These are phyloP conservation scores for Cunninghamia lanceolata DNA, from an alignment of 75 land plant genomes.

Conservation along the genomic window DNA sequence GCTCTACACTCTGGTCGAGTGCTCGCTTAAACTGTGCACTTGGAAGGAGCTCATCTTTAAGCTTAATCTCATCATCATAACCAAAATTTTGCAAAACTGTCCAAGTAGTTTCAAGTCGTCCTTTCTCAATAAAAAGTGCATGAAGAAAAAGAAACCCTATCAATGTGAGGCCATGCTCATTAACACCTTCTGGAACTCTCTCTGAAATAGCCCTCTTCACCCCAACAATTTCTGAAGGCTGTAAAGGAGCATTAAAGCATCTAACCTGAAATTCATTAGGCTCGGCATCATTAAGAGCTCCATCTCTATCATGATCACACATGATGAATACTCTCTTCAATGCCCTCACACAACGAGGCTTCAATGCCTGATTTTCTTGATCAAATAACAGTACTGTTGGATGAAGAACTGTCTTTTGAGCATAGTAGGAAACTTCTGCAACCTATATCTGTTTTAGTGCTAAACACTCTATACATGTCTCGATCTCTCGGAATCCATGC, in stretches of 20 bases:
- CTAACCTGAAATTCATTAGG: slow-evolving; percentile 73
- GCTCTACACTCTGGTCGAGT: slow-evolving; percentile 97
- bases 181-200: slow-evolving; percentile 89
- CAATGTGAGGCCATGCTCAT: slow-evolving; percentile 87
- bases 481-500: no score
- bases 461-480: slow-evolving; percentile 95
- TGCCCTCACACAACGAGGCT: no score
- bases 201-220: slow-evolving; percentile 96
- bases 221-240: slow-evolving; percentile 84
- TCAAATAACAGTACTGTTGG: no score
- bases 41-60: slow-evolving; percentile 77
- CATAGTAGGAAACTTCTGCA: slow-evolving; percentile 96
- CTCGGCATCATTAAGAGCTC: no score
- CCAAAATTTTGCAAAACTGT: no score
- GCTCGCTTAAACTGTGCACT: slow-evolving; percentile 54
- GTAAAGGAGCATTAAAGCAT: slow-evolving; percentile 96
- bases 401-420: slow-evolving; percentile 95
- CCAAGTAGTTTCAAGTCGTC: no score
- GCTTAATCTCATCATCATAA: slow-evolving; percentile 88
- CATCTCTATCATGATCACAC: no score
- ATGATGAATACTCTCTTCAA: no score
- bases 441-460: slow-evolving; percentile 87
- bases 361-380: no score
- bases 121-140: no score
- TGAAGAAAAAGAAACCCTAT: no score